Percentiles rank a stretch among this genome's conserved stretches.
Evolutionary conservation across 768 basidiomycete species (phyloP).

Genomic region (Gyrodon lividus): DNA sequence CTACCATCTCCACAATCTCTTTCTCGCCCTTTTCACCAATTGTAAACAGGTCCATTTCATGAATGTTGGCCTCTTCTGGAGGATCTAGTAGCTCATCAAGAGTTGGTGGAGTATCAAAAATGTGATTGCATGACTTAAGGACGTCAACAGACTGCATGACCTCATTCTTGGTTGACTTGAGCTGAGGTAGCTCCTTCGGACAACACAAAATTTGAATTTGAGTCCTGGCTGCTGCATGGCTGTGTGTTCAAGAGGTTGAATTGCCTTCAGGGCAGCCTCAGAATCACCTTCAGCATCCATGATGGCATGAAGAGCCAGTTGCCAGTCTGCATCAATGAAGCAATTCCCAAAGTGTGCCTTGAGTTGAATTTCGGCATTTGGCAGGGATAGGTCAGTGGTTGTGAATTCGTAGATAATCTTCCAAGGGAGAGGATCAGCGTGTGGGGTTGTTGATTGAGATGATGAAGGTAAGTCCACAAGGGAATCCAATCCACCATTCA

Average conservation of each 20-base stretch:
- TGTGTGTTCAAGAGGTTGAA: background rate
- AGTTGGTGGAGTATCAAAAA: slow-evolving; percentile 5
- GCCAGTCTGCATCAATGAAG: background rate
- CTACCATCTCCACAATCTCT: too few species aligned
- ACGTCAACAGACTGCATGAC: slow-evolving; percentile 10
- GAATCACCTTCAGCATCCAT: slow-evolving; percentile 6
- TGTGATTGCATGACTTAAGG: slow-evolving; percentile 8
- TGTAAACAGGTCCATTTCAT: too few species aligned
- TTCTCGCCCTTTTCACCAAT: too few species aligned
- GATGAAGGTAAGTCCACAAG: background rate
- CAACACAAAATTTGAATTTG: background rate
- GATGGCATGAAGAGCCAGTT: slow-evolving; percentile 1
- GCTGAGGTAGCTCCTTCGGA: background rate
- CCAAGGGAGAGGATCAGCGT: slow-evolving; percentile 1
- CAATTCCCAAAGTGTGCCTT: slow-evolving; percentile 5
- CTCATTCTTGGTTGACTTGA: slow-evolving; percentile 5
- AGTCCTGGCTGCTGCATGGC: background rate
- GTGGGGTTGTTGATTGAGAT: too few species aligned
- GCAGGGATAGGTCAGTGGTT: slow-evolving; percentile 9
- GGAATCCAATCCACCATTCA: background rate
- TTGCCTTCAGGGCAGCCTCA: too few species aligned
- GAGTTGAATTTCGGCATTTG: slow-evolving; percentile 8
- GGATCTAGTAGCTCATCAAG: slow-evolving; percentile 15
- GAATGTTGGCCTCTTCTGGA: slow-evolving; percentile 5
- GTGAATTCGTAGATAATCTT: slow-evolving; percentile 12